Conservation (phyloP, 192 early-diverging fungal genomes). For the Lobosporangium transversale region DNA sequence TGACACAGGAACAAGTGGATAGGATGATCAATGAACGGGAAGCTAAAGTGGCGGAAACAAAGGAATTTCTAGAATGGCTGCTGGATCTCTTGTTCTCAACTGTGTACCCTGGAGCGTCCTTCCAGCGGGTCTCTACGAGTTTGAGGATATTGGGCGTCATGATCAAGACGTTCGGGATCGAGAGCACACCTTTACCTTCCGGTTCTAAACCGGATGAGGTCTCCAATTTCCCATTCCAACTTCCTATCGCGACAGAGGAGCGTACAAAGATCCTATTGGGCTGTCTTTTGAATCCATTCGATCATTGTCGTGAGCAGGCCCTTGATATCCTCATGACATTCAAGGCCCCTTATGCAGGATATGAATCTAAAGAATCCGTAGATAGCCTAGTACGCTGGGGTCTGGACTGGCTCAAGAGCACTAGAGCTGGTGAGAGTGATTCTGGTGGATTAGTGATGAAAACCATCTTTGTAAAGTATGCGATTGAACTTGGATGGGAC, state of each 20-base stretch:
- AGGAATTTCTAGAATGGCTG: constrained; percentile 70
- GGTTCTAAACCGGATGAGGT: constrained; percentile 53
- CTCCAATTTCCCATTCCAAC: constrained; percentile 64
- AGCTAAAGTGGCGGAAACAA: constrained; percentile 56
- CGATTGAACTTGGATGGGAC: constrained; percentile 59
- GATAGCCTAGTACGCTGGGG: constrained; percentile 68
- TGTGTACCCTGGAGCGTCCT: constrained; percentile 81
- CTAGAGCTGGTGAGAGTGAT: constrained; percentile 82
- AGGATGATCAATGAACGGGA: constrained; percentile 30
- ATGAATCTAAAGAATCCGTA: constrained; percentile 54
- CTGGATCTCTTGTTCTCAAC: constrained; percentile 64
- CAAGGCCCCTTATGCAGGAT: constrained; percentile 72
- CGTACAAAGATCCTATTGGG: constrained; percentile 68
- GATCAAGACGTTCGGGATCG: constrained; percentile 64
- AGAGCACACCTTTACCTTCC: constrained; percentile 57
- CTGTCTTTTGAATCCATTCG: constrained; percentile 74
- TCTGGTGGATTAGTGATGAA: constrained; percentile 84
- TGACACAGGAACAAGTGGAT: constrained; percentile 12
- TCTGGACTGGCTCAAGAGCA: constrained; percentile 69
- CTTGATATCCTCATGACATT: constrained; percentile 77
- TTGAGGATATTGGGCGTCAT: constrained; percentile 64
- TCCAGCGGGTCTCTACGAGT: constrained; percentile 71
- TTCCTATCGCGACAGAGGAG: constrained; percentile 56
- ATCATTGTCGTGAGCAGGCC: constrained; percentile 77
- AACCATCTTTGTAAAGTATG: constrained; percentile 83